Evolutionary conservation across 139 green algal genomes (phyloP), one percentile per base, ranked within the genome.

Genomic region (Chlorella sp.): DNA sequence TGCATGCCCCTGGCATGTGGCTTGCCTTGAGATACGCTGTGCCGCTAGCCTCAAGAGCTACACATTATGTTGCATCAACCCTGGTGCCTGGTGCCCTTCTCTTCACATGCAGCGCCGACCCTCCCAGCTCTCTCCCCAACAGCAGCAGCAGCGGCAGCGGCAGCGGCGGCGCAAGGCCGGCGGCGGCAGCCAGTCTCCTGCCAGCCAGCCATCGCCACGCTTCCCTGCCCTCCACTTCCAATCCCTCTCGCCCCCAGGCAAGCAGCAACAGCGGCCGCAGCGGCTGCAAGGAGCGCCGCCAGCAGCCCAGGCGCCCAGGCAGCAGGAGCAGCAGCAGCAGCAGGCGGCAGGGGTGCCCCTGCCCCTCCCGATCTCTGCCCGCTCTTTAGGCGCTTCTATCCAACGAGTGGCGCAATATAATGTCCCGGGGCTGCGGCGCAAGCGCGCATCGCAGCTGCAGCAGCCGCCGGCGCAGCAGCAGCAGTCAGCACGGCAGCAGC

Each of bases 361-460:
- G 75, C 75, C 19, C 34, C n/a, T 14, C n/a, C 79, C 79, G 30
- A 9, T 28, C 0, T 85, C 79, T 4, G 79, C 79, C 7, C 24
- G 42, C 79, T 66, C 79, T 5, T 34, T 81, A 34, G 71, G 71
- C 71, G 36, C 32, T 34, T 1, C 75, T 53, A 12, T 22, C 75
- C 84, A 66, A 30, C 66, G 66, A 3, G 68, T 88, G 28, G 84
- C 84, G 3, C 84, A 88, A 30, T 88, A 88, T 40, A 88, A 81
- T 26, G 84, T 88, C 66, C 84, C 84, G 15, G 84, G 84, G 15
- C 66, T 88, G 84, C 64, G 84, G 26, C 84, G 84, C 30, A 81
- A 76, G 68, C 64, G 68, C 0, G 1, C 84, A 21, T 26, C 15
- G 18, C 68, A 81, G 28, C 84, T 16, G 28, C 68, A 30, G 79